Evolutionary conservation across 2,329 filamentous ascomycete genomes (phyloP).

Genomic region (Hymenoscyphus albidus): DNA sequence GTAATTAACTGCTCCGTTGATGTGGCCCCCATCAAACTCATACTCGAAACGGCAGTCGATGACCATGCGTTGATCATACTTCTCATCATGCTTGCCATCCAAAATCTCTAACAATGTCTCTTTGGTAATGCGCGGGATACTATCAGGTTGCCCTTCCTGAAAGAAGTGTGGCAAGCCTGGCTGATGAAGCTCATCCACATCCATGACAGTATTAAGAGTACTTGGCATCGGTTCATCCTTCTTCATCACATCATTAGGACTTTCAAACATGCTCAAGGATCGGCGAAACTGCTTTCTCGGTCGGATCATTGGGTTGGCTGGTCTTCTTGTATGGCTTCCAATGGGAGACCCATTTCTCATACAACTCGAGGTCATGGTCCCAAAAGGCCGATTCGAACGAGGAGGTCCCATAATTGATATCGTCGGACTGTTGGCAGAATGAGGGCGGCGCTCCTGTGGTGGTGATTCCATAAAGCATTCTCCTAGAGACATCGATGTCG

Average conservation of each 20-base stretch:
- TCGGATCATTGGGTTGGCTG: slow-evolving; percentile 66
- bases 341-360: slow-evolving; percentile 73
- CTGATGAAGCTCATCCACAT: slow-evolving; percentile 72
- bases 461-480: slow-evolving; percentile 80
- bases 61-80: slow-evolving; percentile 78
- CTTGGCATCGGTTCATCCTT: slow-evolving; percentile 58
- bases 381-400: slow-evolving; percentile 63
- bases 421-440: slow-evolving; percentile 57
- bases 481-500: slow-evolving; percentile 64
- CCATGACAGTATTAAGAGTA: slow-evolving; percentile 71
- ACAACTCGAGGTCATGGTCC: slow-evolving; percentile 51
- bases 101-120: slow-evolving; percentile 82
- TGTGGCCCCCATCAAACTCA: slow-evolving; percentile 95
- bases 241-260: slow-evolving; percentile 82
- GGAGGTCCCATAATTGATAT: slow-evolving; percentile 54
- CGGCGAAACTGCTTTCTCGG: slow-evolving; percentile 86
- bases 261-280: slow-evolving; percentile 97
- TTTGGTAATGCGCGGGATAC: slow-evolving; percentile 80
- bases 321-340: slow-evolving; percentile 65
- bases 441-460: slow-evolving; percentile 62
- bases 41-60: slow-evolving; percentile 99
- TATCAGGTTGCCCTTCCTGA: slow-evolving; percentile 74
- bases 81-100: slow-evolving; percentile 73
- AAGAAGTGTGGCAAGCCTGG: slow-evolving; percentile 81
- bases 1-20: slow-evolving; percentile 89